Evolutionary conservation across 441 rosid species (phyloP), one percentile per base, ranked within the genome.

Genomic region (Macaranga tanarius): DNA sequence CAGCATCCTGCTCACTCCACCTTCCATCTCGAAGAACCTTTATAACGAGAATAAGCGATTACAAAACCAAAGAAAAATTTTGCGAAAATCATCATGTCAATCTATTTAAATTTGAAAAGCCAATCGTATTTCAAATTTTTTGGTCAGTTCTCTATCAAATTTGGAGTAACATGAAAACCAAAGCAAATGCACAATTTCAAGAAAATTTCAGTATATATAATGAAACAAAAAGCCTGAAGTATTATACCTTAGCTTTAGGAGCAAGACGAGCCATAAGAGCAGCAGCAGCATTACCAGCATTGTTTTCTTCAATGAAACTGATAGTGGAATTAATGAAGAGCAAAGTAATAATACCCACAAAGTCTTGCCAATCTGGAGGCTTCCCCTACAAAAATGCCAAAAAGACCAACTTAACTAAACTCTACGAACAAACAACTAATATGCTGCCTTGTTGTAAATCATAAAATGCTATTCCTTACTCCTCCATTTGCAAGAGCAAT

Each of bases 301-400:
- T 94, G 80, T 94, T 94, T 76, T 94, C 98, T 82, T 94, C 97
- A 0, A 92, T 87, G 76, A 94, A 94, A 85, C 97, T 94, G 76
- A 94, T 94, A 45, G 99, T 94, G 22, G 99, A 94, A 78, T 92
- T 94, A 31, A 94, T 92, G 62, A 94, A 0, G 73, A 94, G 96
- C 58, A 92, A 88, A 31, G 95, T 90, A 44, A 94, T 90, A 67
- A 93, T 89, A 74, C 98, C 98, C 62, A 93, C 93, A 69, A 93
- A 93, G 69, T 92, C 98, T 84, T 94, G 99, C 99, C 99, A 94
- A 77, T 94, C 99, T 28, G 99, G 99, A 54, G 99, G 99, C 83
- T 89, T 92, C 25, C 95, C 94, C 97, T 92, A 78, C 23, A 66
- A 71, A 67, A 13, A 47, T 25, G 48, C 19, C 54, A 54, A 70